Percentiles rank a stretch among this genome's conserved stretches.
Evolutionary conservation across 768 basidiomycete species (phyloP).

Genomic region (Auricularia cornea): DNA sequence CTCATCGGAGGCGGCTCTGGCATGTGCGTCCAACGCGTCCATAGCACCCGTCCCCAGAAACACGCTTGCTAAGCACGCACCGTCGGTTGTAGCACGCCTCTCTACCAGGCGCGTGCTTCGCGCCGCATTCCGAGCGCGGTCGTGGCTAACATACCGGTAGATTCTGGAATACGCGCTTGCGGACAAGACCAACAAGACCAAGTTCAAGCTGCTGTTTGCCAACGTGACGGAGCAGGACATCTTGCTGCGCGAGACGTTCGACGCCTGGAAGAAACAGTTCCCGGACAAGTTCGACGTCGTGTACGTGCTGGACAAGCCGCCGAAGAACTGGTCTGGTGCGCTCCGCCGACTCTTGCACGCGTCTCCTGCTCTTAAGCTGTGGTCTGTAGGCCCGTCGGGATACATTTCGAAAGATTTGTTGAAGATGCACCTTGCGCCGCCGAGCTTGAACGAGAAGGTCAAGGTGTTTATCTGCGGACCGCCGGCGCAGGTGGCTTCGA

Average conservation of each 20-base stretch:
- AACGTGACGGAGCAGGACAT: constrained; percentile 90
- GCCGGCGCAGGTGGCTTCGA: constrained; percentile 78
- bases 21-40: constrained; percentile 45
- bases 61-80: constrained; percentile 1
- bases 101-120: constrained; percentile 45
- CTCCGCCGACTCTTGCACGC: neutral
- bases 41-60: neutral
- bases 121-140: neutral
- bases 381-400: constrained; percentile 49
- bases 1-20: constrained; percentile 92
- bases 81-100: constrained; percentile 49
- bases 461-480: constrained; percentile 90
- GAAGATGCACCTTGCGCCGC: constrained; percentile 59
- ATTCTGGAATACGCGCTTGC: constrained; percentile 65
- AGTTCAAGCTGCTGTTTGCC: constrained; percentile 86
- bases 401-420: constrained; percentile 68
- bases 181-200: constrained; percentile 79
- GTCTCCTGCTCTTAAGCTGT: constrained; percentile 1
- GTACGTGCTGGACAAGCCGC: constrained; percentile 78
- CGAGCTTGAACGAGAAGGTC: constrained; percentile 63
- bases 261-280: constrained; percentile 56
- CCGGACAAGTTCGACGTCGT: constrained; percentile 71
- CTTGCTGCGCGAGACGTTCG: constrained; percentile 71
- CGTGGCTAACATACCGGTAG: constrained; percentile 2
- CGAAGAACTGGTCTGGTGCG: constrained; percentile 50